Evolutionary conservation across 75 land plant species (phyloP).

Genomic region (Chamaecyparis obtusa): DNA sequence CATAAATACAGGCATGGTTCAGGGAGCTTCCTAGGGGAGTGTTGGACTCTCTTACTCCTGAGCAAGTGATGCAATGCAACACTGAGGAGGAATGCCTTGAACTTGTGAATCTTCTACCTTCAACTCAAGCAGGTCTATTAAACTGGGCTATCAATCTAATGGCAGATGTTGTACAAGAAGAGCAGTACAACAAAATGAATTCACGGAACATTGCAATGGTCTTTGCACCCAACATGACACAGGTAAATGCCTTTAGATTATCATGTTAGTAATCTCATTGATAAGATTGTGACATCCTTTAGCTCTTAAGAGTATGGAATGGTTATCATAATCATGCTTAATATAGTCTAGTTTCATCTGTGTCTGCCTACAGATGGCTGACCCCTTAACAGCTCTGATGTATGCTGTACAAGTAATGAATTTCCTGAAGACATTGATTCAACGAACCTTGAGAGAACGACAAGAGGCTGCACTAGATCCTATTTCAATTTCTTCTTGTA

Average conservation of each 20-base stretch:
- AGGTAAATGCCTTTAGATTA: constrained; percentile 39
- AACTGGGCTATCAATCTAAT: constrained; percentile 93
- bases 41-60: constrained; percentile 72
- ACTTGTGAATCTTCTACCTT: constrained; percentile 68
- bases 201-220: constrained; percentile 95
- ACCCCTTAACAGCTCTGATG: constrained; percentile 86
- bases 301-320: background rate
- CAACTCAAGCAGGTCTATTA: constrained; percentile 72
- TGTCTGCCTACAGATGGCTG: constrained; percentile 63
- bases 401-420: constrained; percentile 95
- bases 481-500: constrained; percentile 18
- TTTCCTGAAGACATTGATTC: constrained; percentile 68
- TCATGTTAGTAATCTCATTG: background rate
- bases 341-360: background rate
- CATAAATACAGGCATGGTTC: constrained; percentile 80
- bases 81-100: constrained; percentile 71
- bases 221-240: constrained; percentile 98
- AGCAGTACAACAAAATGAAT: constrained; percentile 84
- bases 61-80: constrained; percentile 82
- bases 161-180: constrained; percentile 90
- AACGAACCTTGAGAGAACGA: constrained; percentile 56
- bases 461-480: constrained; percentile 47
- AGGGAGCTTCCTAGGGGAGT: constrained; percentile 88
- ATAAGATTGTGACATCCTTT: background rate
- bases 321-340: background rate